These are phyloP conservation scores for Protomyces macrosporus DNA, from an alignment of 1,139 yeast genomes.

Conservation along the genomic window DNA sequence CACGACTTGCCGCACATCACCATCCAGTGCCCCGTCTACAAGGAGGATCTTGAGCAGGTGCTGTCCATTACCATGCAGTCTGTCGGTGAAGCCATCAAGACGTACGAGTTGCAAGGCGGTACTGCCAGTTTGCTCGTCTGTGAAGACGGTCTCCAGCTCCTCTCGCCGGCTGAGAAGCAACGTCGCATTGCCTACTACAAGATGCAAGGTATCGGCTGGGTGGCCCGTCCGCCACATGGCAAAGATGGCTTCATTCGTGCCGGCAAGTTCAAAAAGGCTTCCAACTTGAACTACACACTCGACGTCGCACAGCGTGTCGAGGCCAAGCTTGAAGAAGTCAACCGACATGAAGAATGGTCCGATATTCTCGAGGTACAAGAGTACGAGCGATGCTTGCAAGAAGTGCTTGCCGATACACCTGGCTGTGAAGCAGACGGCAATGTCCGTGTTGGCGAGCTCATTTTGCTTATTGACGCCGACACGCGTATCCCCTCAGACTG, in stretches of 20 bases:
- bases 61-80: slow-evolving; percentile 28
- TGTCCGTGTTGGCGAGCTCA: slow-evolving; percentile 31
- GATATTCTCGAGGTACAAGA: slow-evolving; percentile 19
- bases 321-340: slow-evolving; percentile 26
- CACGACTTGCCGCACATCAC: slow-evolving; percentile 28
- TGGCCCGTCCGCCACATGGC: slow-evolving; percentile 31
- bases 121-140: slow-evolving; percentile 27
- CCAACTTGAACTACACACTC: slow-evolving; percentile 30
- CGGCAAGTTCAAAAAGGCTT: slow-evolving; percentile 31
- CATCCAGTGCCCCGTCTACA: slow-evolving; percentile 31
- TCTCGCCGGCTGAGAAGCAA: slow-evolving; percentile 15
- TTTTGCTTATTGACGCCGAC: slow-evolving; percentile 31
- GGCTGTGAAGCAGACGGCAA: slow-evolving; percentile 30
- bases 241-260: slow-evolving; percentile 30
- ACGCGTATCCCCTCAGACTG: slow-evolving; percentile 31
- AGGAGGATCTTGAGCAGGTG: slow-evolving; percentile 29
- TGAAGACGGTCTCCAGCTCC: slow-evolving; percentile 29
- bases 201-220: slow-evolving; percentile 30
- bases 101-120: slow-evolving; percentile 30
- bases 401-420: slow-evolving; percentile 11
- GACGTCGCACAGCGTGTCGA: slow-evolving; percentile 30
- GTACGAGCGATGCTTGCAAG: slow-evolving; percentile 23
- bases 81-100: slow-evolving; percentile 26
- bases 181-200: slow-evolving; percentile 28
- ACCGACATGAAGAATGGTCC: slow-evolving; percentile 21